Evolutionary conservation across 805 yeast species (phyloP).

Genomic region (Wickerhamiella cacticola): DNA sequence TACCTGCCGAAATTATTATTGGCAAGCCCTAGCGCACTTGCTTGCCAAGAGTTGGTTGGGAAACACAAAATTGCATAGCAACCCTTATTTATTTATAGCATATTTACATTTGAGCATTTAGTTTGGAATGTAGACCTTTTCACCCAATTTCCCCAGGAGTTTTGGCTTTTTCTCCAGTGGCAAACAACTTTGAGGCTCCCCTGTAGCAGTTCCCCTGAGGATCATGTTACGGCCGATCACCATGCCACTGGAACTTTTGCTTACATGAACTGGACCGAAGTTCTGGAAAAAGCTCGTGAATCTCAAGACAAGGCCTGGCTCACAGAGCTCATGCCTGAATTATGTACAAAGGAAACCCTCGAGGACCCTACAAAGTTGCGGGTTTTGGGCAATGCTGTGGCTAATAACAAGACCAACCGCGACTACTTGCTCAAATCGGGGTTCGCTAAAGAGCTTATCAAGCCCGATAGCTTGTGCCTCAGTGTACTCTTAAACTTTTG

Average conservation of each 20-base stretch:
- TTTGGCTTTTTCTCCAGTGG: too few species aligned
- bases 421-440: neutral
- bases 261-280: constrained; percentile 9
- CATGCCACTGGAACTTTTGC: too few species aligned
- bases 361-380: constrained; percentile 9
- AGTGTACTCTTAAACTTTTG: constrained; percentile 9
- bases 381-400: constrained; percentile 13
- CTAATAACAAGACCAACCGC: constrained; percentile 7
- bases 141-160: too few species aligned
- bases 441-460: constrained; percentile 2
- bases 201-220: too few species aligned
- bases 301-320: constrained; percentile 2
- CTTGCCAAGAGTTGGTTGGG: neutral
- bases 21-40: neutral
- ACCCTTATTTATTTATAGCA: too few species aligned
- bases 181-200: too few species aligned
- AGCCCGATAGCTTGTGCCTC: constrained; percentile 7
- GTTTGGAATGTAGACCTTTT: too few species aligned
- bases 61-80: too few species aligned
- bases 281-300: constrained; percentile 11
- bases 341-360: constrained; percentile 2
- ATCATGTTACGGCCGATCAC: too few species aligned
- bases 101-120: too few species aligned
- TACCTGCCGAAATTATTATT: too few species aligned
- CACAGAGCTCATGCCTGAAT: neutral